phyloP scores from a whole-genome alignment of 176 grass and related monocot genomes.

The Puya raimondii region DNA sequence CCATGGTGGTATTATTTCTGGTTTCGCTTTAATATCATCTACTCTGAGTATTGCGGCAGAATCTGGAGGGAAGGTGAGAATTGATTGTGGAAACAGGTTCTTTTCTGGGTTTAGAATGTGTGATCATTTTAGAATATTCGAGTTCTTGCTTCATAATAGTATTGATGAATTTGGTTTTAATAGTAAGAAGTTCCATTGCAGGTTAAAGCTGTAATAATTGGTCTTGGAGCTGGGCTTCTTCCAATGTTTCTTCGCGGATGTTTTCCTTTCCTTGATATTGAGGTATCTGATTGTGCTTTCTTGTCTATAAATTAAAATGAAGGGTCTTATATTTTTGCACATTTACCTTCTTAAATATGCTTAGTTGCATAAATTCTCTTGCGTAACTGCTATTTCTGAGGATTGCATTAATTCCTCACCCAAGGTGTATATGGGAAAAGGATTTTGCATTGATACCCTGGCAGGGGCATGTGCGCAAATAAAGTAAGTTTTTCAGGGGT shows the following conservation, averaged over 20 bases:
- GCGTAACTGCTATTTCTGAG: no score
- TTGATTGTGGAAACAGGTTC: not conserved
- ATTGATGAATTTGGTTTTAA: not conserved
- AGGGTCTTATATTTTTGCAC: no score
- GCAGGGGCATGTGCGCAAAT: no score
- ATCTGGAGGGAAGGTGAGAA: slow-evolving; percentile 56
- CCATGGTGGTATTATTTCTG: slow-evolving; percentile 78
- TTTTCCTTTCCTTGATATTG: slow-evolving; percentile 74
- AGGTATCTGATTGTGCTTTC: slow-evolving; percentile 29
- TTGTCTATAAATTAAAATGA: no score
- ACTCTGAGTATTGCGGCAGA: slow-evolving; percentile 37
- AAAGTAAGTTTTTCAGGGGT: no score
- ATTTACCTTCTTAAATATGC: no score
- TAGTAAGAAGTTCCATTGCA: slow-evolving; percentile 15
- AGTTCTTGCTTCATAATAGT: not conserved
- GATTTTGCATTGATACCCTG: no score
- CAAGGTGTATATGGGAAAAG: no score
- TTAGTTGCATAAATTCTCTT: not conserved
- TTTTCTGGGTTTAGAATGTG: not conserved
- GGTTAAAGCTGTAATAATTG: slow-evolving; percentile 60
- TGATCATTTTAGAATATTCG: not conserved
- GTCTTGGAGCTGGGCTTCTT: slow-evolving; percentile 86
- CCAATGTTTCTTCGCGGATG: slow-evolving; percentile 95
- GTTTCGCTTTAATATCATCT: slow-evolving; percentile 75
- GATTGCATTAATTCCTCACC: no score